Conservation (phyloP, 2,329 filamentous ascomycete species). For the Penicillium sp. region DNA sequence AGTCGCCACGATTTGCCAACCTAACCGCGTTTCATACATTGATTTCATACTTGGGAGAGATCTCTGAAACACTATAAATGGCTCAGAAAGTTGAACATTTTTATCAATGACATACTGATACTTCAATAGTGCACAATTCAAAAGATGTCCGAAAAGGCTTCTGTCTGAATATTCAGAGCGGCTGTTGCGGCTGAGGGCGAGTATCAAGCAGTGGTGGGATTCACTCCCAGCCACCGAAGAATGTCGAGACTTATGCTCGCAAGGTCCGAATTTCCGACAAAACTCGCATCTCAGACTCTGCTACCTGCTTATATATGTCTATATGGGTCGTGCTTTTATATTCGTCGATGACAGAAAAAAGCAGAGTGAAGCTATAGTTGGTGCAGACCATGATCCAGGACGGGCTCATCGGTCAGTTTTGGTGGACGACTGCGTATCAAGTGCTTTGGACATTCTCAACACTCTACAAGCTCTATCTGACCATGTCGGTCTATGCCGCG, state of each 20-base stretch:
- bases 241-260: slow-evolving; percentile 39
- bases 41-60: slow-evolving; percentile 39
- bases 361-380: slow-evolving; percentile 12
- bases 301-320: slow-evolving; percentile 53
- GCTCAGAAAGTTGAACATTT: slow-evolving; percentile 8
- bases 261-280: slow-evolving; percentile 45
- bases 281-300: slow-evolving; percentile 52
- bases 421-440: slow-evolving; percentile 53
- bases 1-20: slow-evolving; percentile 44
- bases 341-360: slow-evolving; percentile 35
- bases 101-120: slow-evolving; percentile 10
- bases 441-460: slow-evolving; percentile 50
- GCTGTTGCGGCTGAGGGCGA: slow-evolving; percentile 34
- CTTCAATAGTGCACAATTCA: slow-evolving; percentile 34
- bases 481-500: slow-evolving; percentile 52
- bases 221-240: slow-evolving; percentile 35
- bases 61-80: slow-evolving; percentile 40
- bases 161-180: slow-evolving; percentile 37
- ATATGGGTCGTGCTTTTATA: slow-evolving; percentile 54
- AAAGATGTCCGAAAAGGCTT: slow-evolving; percentile 36
- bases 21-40: slow-evolving; percentile 48
- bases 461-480: slow-evolving; percentile 49
- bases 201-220: slow-evolving; percentile 42
- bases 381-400: slow-evolving; percentile 12
- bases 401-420: slow-evolving; percentile 36